Conservation (phyloP, 306 rosid species). For the Dryas alaskensis region DNA sequence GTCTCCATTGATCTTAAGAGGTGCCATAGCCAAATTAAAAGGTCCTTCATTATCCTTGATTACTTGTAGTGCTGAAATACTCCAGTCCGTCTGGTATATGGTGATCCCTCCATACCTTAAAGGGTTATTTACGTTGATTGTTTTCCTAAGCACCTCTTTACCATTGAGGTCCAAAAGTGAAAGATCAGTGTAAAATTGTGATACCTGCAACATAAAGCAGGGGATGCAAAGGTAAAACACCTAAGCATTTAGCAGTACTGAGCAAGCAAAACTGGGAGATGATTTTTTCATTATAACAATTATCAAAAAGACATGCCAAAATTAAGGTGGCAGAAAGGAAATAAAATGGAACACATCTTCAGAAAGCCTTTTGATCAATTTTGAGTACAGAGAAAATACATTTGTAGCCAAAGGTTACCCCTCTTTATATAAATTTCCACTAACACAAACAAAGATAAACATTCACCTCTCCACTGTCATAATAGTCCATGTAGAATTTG, state of each 20-base stretch:
- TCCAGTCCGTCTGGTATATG: slow-evolving; percentile 96
- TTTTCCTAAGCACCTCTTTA: slow-evolving; percentile 85
- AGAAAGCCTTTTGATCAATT: not conserved
- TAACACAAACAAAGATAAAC: not conserved
- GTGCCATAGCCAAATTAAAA: slow-evolving; percentile 91
- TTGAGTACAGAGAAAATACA: not conserved
- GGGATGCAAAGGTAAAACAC: not conserved
- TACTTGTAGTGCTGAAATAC: slow-evolving; percentile 79
- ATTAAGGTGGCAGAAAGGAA: not conserved
- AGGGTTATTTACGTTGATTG: slow-evolving; percentile 90
- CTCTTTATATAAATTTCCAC: too few relatives aligned
- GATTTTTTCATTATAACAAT: not conserved
- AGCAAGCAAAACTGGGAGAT: not conserved
- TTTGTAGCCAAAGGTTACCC: not conserved
- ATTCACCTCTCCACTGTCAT: slow-evolving; percentile 85
- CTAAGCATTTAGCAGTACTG: not conserved
- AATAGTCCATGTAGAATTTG: slow-evolving; percentile 86
- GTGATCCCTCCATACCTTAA: slow-evolving; percentile 80
- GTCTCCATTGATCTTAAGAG: slow-evolving; percentile 87
- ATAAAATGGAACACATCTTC: not conserved
- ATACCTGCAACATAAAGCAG: slow-evolving; percentile 52
- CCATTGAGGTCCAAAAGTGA: slow-evolving; percentile 72
- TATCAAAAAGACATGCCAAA: not conserved
- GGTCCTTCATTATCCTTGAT: slow-evolving; percentile 89
- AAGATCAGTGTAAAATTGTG: slow-evolving; percentile 86